These are phyloP conservation scores for Agrocybe pediades DNA, from an alignment of 768 basidiomycete genomes.

Conservation along the genomic window DNA sequence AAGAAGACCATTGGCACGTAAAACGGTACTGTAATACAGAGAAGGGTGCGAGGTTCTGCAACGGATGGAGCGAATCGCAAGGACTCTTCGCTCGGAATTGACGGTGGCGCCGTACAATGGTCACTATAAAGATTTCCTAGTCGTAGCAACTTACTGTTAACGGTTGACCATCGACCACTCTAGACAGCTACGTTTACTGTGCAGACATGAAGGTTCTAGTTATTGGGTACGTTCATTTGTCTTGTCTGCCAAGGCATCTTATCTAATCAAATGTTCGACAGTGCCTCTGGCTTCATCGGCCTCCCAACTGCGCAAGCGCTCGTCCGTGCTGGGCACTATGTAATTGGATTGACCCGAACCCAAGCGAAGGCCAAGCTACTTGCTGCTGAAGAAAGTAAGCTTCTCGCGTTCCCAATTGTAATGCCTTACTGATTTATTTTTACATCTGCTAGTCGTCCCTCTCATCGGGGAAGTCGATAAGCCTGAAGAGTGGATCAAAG, in stretches of 20 bases:
- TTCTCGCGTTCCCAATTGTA: not conserved
- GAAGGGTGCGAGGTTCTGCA: not conserved
- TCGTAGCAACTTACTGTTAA: too few relatives aligned
- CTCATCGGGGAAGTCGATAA: constrained; percentile 2
- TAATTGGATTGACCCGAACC: not conserved
- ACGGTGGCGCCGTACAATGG: not conserved
- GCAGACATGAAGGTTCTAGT: not conserved
- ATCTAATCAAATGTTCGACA: not conserved
- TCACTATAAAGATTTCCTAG: not conserved
- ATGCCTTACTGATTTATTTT: not conserved
- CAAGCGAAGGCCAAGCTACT: constrained; percentile 1
- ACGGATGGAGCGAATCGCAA: not conserved
- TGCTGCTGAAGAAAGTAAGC: not conserved
- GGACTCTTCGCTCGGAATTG: not conserved
- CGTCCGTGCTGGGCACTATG: constrained; percentile 4
- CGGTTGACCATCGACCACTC: not conserved
- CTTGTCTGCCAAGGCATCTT: not conserved
- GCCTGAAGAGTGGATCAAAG: not conserved
- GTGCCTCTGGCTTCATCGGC: not conserved
- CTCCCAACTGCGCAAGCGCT: constrained; percentile 3
- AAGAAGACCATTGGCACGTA: not conserved
- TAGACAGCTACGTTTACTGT: not conserved
- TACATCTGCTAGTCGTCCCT: not conserved
- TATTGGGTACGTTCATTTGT: not conserved
- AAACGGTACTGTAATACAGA: not conserved